These are phyloP conservation scores for Podospora bellae-mahoneyi DNA, from an alignment of 495 filamentous ascomycete species.

Conservation along the genomic window DNA sequence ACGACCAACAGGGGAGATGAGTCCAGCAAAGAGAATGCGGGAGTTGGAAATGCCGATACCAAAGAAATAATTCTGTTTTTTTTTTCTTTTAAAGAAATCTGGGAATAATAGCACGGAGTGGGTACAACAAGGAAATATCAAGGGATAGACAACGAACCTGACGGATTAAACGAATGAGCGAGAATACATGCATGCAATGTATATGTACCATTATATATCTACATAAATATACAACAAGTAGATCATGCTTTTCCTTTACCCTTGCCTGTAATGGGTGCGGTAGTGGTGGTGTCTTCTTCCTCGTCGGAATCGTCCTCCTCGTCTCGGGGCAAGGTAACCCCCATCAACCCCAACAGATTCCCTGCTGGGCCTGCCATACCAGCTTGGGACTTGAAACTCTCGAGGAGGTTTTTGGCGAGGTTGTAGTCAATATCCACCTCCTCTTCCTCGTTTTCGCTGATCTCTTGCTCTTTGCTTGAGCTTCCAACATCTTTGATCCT, in stretches of 20 bases:
- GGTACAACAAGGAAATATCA: too few species aligned
- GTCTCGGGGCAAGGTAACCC: slow-evolving; percentile 72
- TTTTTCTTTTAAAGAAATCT: not conserved
- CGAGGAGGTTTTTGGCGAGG: slow-evolving; percentile 84
- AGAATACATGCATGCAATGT: not conserved
- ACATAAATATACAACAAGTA: slow-evolving; percentile 3
- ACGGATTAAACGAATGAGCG: not conserved
- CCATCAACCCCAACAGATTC: slow-evolving; percentile 83
- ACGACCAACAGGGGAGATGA: slow-evolving; percentile 34
- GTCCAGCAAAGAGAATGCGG: slow-evolving; percentile 33
- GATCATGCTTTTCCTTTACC: not conserved
- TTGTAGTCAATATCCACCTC: slow-evolving; percentile 79
- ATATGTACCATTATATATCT: not conserved
- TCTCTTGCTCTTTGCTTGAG: slow-evolving; percentile 22
- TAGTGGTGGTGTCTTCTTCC: not conserved
- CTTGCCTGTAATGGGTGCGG: not conserved
- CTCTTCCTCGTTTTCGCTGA: slow-evolving; percentile 40
- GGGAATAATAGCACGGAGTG: too few species aligned
- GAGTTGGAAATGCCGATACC: not conserved
- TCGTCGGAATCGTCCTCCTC: slow-evolving; percentile 51
- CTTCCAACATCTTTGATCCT: slow-evolving; percentile 21
- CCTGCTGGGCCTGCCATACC: slow-evolving; percentile 81
- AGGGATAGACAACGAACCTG: not conserved
- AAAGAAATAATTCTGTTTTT: slow-evolving; percentile 6
- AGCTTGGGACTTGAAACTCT: slow-evolving; percentile 84